Evolutionary conservation across 2,329 filamentous ascomycete species (phyloP), one percentile per base, ranked within the genome.

Genomic region (Aspergillus quadrilineatus): DNA sequence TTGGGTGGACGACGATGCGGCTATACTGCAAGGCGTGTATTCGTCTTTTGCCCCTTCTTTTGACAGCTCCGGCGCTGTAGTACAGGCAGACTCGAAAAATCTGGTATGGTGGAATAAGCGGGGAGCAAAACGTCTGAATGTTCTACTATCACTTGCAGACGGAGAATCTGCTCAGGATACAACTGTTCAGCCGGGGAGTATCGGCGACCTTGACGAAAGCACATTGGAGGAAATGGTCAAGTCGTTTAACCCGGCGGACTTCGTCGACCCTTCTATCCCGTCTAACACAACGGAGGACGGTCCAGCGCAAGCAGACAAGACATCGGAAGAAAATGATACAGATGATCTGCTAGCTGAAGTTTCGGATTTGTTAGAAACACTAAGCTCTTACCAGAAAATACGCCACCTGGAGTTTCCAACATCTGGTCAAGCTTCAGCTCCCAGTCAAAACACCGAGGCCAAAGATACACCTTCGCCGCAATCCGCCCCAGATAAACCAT

Each of bases 371-470:
- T 71, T 88, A 41, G 80, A 86, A 59, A 86, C 83, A 7, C 72
- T 88, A 22, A 80, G 82, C 56, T 87, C 85, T 2, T 82, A 86
- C 63, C 85, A 87, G 64, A 78, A 79, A 53, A 82, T 86, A 60
- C 82, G 85, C 46, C 83, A 81, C 57, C 77, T 84, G 8, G 69
- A 70, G 28, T 48, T 63, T 37, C 60, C 67, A 12, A 44, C 58
- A 17, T 17, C 63, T 15, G 53, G 44, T 36, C 65, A 76, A 71
- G 32, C 68, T 75, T 47, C 73, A 70, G 50, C 9, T 26, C 22
- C 63, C 17, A 54, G 45, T 34, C 65, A 76, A 71, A 34, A 68
- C 75, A 47, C 73, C 70, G 50, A 70, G 29, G 52, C 62, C 12
- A 67, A 67, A 49, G 69, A 69, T 34, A 58, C 61, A 26, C 55